Conservation (phyloP, 441 rosid genomes). For the Populus trichocarpa region DNA sequence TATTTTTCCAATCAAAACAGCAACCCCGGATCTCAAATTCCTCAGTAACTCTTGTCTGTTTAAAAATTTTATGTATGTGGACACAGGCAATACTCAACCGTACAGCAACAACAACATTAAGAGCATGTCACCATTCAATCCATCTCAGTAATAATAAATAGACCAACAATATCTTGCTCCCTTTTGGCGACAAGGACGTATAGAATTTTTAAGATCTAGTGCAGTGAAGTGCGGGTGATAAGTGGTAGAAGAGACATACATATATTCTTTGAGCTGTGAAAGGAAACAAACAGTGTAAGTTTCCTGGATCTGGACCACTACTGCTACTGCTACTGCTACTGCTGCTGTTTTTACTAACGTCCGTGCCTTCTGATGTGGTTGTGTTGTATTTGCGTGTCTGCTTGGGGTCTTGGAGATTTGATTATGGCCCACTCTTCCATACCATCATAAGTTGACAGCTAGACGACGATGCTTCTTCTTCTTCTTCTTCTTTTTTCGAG, state of each 20-base stretch:
- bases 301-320: background rate
- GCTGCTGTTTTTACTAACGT: background rate
- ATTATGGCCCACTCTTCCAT: background rate
- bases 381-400: background rate
- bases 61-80: background rate
- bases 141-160: background rate
- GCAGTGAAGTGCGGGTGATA: background rate
- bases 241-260: background rate
- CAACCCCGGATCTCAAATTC: conserved; percentile 45
- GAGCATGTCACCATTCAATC: background rate
- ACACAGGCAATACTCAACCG: background rate
- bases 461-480: background rate
- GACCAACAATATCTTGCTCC: background rate
- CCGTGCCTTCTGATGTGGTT: background rate
- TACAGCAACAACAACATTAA: background rate
- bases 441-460: background rate
- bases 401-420: background rate
- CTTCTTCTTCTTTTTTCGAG: background rate
- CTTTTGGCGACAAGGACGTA: background rate
- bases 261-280: background rate
- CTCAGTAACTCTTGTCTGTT: background rate
- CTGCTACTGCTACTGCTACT: too few relatives aligned
- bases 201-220: background rate
- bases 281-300: background rate
- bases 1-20: conserved; percentile 20